These are phyloP conservation scores for Geotrichum siamense DNA, from an alignment of 1,139 yeast species.

Conservation along the genomic window DNA sequence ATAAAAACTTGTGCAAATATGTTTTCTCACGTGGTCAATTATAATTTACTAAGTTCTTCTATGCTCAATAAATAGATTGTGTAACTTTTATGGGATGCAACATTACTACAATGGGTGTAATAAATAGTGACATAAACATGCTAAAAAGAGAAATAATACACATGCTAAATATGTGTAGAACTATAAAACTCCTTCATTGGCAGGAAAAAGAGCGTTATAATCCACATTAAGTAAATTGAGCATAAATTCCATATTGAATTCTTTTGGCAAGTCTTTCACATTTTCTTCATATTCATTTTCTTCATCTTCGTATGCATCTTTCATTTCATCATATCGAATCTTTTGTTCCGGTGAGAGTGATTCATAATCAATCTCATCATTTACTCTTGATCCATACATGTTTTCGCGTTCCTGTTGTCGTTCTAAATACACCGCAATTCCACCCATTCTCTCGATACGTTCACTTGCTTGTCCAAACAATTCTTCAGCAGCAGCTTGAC, in stretches of 20 bases:
- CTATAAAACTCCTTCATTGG: no score
- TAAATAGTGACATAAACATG: no score
- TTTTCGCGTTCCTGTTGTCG: slow-evolving; percentile 32
- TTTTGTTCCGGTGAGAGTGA: slow-evolving; percentile 32
- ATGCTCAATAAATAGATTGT: no score
- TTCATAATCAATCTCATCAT: slow-evolving; percentile 33
- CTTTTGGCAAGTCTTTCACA: slow-evolving; percentile 27
- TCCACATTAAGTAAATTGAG: slow-evolving; percentile 39
- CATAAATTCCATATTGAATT: slow-evolving; percentile 41
- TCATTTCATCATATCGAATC: slow-evolving; percentile 21
- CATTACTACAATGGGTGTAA: no score
- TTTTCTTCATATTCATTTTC: slow-evolving; percentile 29
- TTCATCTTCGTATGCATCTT: slow-evolving; percentile 28
- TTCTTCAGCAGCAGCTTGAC: slow-evolving; percentile 41
- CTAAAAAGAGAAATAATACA: no score
- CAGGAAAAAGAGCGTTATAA: slow-evolving; percentile 36
- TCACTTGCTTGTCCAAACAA: slow-evolving; percentile 38
- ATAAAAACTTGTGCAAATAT: neutral
- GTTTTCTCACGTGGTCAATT: no score
- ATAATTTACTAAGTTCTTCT: no score
- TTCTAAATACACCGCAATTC: slow-evolving; percentile 38
- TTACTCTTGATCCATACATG: slow-evolving; percentile 21
- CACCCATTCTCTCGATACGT: slow-evolving; percentile 42
- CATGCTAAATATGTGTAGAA: no score
- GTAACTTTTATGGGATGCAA: no score